phyloP scores from a whole-genome alignment of 257 asterid genomes.

The Solanum dulcamara region DNA sequence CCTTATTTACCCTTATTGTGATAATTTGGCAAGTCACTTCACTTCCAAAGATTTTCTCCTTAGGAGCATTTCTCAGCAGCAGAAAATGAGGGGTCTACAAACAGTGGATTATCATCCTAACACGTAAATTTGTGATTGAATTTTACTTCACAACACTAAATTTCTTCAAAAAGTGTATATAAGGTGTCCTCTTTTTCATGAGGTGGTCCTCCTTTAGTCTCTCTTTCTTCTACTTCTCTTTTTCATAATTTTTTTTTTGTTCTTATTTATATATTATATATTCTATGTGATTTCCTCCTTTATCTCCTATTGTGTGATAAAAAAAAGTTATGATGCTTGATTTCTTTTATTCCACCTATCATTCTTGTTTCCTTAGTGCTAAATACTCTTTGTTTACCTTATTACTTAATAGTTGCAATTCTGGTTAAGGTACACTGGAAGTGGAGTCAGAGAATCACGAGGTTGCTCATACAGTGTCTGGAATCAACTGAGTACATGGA shows the following conservation, averaged over 20 bases:
- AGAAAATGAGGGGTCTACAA: not conserved
- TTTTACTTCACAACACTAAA: not conserved
- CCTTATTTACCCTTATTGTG: not conserved
- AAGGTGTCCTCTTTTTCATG: not conserved
- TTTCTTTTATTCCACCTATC: not conserved
- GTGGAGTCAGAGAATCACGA: conserved; percentile 98
- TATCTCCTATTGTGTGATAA: not conserved
- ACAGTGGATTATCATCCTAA: not conserved
- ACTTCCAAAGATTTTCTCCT: not conserved
- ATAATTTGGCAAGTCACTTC: not conserved
- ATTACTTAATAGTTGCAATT: not conserved
- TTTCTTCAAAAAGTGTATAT: not conserved
- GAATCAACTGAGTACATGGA: conserved; percentile 97
- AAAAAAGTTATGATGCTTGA: not conserved
- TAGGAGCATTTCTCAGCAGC: not conserved
- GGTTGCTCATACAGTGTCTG: conserved; percentile 88
- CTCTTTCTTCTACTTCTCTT: not conserved
- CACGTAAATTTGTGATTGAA: not conserved
- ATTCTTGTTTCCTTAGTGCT: not conserved
- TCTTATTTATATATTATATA: not conserved
- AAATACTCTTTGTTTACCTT: not conserved
- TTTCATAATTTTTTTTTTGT: not conserved
- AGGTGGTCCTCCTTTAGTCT: not conserved
- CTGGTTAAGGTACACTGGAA: conserved; percentile 89
- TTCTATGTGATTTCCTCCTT: not conserved